Evolutionary conservation across 139 green algal genomes (phyloP).

Genomic region (Gonium pectorale): DNA sequence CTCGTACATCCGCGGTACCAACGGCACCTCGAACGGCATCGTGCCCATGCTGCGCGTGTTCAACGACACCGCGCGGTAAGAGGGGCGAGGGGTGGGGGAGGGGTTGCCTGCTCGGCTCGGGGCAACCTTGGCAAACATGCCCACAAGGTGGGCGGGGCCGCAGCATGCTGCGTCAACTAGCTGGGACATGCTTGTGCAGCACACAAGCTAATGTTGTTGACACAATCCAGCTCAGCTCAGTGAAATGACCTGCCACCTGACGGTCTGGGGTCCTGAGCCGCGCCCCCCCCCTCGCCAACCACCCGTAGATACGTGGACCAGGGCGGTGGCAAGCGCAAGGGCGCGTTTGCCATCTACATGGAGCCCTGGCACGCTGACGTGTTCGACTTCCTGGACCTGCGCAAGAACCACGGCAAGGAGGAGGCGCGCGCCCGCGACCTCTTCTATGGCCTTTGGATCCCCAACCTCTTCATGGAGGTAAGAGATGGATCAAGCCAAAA

Average conservation of each 20-base stretch:
- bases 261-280: too few relatives aligned
- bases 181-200: too few relatives aligned
- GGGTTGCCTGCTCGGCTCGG: too few relatives aligned
- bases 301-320: conserved; percentile 83
- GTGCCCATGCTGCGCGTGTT: conserved; percentile 99
- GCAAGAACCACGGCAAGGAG: conserved; percentile 99
- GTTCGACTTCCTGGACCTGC: conserved; percentile 98
- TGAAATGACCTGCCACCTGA: background rate
- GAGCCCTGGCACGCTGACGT: conserved; percentile 99
- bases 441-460: conserved; percentile 98
- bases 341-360: conserved; percentile 97
- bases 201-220: too few relatives aligned
- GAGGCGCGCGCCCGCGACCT: conserved; percentile 95
- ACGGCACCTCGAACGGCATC: conserved; percentile 98
- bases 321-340: conserved; percentile 98
- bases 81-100: too few relatives aligned
- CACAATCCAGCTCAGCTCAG: too few relatives aligned
- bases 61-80: conserved; percentile 95
- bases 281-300: too few relatives aligned
- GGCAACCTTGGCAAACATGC: too few relatives aligned
- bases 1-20: conserved; percentile 99
- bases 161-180: too few relatives aligned
- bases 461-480: conserved; percentile 96
- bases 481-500: too few relatives aligned
- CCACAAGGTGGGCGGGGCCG: too few relatives aligned